phyloP scores from a whole-genome alignment of 208 protist genomes.

The Trypanosoma grayi region DNA sequence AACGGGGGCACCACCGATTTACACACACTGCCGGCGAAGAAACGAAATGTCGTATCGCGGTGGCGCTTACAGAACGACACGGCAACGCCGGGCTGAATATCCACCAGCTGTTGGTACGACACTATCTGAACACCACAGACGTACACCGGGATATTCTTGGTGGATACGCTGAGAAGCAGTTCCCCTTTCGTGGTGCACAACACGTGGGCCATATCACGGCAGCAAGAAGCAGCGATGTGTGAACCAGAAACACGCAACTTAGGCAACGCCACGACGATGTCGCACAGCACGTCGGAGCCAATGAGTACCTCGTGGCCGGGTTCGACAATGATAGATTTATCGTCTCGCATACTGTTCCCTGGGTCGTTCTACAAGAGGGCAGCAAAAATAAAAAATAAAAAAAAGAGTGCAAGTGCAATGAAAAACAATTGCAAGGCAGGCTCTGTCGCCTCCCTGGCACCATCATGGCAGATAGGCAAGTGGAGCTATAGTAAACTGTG shows the following conservation, averaged over 20 bases:
- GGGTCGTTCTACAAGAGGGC: not conserved
- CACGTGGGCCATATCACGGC: constrained; percentile 2
- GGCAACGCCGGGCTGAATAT: not conserved
- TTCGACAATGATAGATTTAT: constrained; percentile 1
- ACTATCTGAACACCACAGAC: constrained; percentile 6
- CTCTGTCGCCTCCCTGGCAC: too few species aligned
- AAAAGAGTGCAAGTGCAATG: constrained; percentile 19
- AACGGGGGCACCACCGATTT: not conserved
- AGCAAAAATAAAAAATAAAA: not conserved
- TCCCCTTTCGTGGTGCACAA: constrained; percentile 4
- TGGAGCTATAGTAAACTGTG: too few species aligned
- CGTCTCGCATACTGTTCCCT: not conserved
- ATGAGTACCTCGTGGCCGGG: constrained; percentile 5
- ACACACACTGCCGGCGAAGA: constrained; percentile 4
- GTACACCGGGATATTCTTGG: not conserved
- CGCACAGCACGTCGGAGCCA: constrained; percentile 9
- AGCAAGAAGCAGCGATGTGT: not conserved
- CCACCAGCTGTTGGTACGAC: not conserved
- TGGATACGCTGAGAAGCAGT: not conserved
- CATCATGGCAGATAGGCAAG: too few species aligned
- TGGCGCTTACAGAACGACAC: constrained; percentile 8
- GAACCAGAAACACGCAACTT: not conserved
- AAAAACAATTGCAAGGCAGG: too few species aligned
- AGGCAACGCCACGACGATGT: constrained; percentile 6
- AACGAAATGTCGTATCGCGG: constrained; percentile 5